Conservation (phyloP, 257 asterid species). For the Solanum dulcamara region DNA sequence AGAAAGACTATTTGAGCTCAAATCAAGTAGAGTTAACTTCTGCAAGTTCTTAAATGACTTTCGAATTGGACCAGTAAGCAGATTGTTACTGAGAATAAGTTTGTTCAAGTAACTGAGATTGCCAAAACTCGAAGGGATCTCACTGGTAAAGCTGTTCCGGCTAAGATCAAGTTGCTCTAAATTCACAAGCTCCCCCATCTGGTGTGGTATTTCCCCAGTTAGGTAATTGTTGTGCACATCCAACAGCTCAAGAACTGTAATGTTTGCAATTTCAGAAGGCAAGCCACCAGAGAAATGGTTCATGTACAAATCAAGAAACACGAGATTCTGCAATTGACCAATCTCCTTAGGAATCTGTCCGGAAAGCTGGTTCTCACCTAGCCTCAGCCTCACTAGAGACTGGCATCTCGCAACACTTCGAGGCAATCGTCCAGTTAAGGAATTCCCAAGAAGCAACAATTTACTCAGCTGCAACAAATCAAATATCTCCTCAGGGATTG, state of each 20-base stretch:
- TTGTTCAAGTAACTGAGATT: slow-evolving; percentile 79
- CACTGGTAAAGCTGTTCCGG: slow-evolving; percentile 64
- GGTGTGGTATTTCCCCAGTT: slow-evolving; percentile 50
- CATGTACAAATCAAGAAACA: slow-evolving; percentile 85
- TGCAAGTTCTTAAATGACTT: slow-evolving; percentile 51
- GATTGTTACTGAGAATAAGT: slow-evolving; percentile 59
- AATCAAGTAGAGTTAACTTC: slow-evolving; percentile 71
- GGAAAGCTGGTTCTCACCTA: slow-evolving; percentile 82
- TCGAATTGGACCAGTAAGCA: slow-evolving; percentile 50
- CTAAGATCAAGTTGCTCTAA: slow-evolving; percentile 95
- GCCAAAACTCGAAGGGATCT: slow-evolving; percentile 65
- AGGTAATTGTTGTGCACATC: slow-evolving; percentile 68
- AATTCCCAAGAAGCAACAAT: slow-evolving; percentile 66
- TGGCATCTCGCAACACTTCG: slow-evolving; percentile 56
- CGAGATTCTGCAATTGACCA: slow-evolving; percentile 74
- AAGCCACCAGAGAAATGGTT: slow-evolving; percentile 74
- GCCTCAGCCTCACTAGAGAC: slow-evolving; percentile 77
- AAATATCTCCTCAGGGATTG: slow-evolving; percentile 79
- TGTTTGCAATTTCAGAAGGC: slow-evolving; percentile 60
- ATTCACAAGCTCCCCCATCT: slow-evolving; percentile 58
- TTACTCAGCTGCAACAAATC: slow-evolving; percentile 67
- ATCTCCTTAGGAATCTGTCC: slow-evolving; percentile 90
- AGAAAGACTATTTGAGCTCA: slow-evolving; percentile 65
- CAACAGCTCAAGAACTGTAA: slow-evolving; percentile 77
- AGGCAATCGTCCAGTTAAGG: slow-evolving; percentile 57